Conservation (phyloP, 331 rosid genomes). For the Telfairia occidentalis region DNA sequence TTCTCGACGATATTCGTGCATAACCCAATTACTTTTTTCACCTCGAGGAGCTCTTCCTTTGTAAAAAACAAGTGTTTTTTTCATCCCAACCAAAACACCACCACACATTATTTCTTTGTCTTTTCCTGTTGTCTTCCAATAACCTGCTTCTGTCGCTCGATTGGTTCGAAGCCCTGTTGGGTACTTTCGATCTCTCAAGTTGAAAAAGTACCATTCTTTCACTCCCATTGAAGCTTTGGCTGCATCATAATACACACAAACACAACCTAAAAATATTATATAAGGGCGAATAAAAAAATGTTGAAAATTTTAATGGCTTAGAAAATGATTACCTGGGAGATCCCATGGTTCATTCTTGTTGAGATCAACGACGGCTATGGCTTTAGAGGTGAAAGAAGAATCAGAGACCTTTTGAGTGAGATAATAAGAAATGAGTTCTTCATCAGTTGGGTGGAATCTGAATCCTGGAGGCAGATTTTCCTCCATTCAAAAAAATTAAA, state of each 20-base stretch:
- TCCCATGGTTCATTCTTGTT: conserved; percentile 97
- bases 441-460: conserved; percentile 95
- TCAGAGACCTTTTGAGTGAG: conserved; percentile 66
- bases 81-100: conserved; percentile 72
- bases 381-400: conserved; percentile 46
- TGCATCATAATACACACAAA: conserved; percentile 17
- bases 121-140: conserved; percentile 97
- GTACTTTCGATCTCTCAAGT: conserved; percentile 67
- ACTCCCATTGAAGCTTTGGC: conserved; percentile 93
- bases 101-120: conserved; percentile 64
- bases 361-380: conserved; percentile 80
- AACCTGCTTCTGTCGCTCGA: conserved; percentile 90
- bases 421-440: conserved; percentile 74
- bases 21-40: conserved; percentile 89
- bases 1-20: conserved; percentile 79
- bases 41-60: conserved; percentile 96
- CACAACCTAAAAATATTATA: background rate
- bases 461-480: conserved; percentile 89
- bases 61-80: conserved; percentile 92
- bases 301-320: too few relatives aligned
- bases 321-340: conserved; percentile 56
- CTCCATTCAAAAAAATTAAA: conserved; percentile 27
- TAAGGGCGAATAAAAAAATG: background rate
- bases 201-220: conserved; percentile 89
- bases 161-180: conserved; percentile 93